A percentile compares a stretch with the other conserved stretches of the same genome.
Conservation (phyloP, 192 early-diverging fungal species). For the Rhizophagus clarus region DNA sequence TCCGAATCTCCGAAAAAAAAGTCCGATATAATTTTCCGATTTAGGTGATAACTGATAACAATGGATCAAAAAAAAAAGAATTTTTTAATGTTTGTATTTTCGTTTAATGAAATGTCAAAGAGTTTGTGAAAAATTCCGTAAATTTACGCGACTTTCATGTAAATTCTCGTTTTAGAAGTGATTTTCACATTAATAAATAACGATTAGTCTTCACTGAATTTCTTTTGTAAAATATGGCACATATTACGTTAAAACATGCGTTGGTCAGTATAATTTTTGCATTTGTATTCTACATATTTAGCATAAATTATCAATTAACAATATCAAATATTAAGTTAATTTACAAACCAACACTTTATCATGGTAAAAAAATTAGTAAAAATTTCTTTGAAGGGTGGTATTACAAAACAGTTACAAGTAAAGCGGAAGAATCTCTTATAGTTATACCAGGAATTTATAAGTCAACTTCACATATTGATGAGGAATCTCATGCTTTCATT, state of each 20-base stretch:
- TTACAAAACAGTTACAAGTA: conserved; percentile 40
- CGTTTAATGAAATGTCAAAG: no score
- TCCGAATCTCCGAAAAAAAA: no score
- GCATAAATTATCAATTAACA: background rate
- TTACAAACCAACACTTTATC: conserved; percentile 36
- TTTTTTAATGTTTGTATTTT: no score
- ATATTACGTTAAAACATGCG: background rate
- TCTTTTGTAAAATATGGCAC: background rate
- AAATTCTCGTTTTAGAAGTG: no score
- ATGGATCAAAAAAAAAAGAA: no score
- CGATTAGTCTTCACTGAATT: no score
- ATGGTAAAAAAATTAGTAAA: conserved; percentile 36
- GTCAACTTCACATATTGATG: background rate
- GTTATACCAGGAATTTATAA: conserved; percentile 48
- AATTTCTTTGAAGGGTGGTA: conserved; percentile 53
- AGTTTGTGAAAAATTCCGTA: no score
- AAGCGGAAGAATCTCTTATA: conserved; percentile 33
- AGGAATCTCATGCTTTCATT: conserved; percentile 47
- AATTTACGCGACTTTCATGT: no score
- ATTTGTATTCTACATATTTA: background rate
- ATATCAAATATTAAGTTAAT: conserved; percentile 37
- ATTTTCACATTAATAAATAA: no score
- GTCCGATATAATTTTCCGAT: no score
- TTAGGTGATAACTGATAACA: no score
- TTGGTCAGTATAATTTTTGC: background rate